Percentiles rank a stretch among this genome's conserved stretches.
Conservation (phyloP, 2,329 filamentous ascomycete genomes). For the Fusarium scirpi region DNA sequence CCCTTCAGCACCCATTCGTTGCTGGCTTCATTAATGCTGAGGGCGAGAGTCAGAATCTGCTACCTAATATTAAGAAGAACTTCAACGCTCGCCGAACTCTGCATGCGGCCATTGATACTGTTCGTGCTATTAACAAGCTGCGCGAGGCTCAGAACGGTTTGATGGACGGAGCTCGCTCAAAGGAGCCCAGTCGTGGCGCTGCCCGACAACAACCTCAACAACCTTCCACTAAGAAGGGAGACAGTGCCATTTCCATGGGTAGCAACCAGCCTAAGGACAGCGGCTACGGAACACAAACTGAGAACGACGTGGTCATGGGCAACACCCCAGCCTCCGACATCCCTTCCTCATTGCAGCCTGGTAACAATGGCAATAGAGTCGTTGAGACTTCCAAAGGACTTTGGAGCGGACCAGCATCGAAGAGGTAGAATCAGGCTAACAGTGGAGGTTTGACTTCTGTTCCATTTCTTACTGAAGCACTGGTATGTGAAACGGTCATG, state of each 20-base stretch:
- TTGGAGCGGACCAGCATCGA: constrained; percentile 60
- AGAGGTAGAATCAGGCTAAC: constrained; percentile 38
- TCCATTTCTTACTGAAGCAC: background rate
- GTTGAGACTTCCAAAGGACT: constrained; percentile 74
- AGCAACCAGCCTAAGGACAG: constrained; percentile 57
- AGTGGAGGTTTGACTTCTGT: background rate
- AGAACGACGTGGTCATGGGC: constrained; percentile 59
- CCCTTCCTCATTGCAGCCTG: constrained; percentile 66
- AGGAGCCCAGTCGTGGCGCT: constrained; percentile 60
- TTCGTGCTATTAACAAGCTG: constrained; percentile 77
- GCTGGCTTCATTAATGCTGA: constrained; percentile 63
- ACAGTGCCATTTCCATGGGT: constrained; percentile 58
- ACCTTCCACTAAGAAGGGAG: constrained; percentile 54
- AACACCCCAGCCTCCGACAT: constrained; percentile 55
- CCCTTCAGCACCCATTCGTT: constrained; percentile 74
- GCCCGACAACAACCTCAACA: constrained; percentile 28
- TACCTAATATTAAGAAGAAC: constrained; percentile 79
- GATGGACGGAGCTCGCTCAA: constrained; percentile 70
- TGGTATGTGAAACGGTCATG: background rate
- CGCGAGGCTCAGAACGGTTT: constrained; percentile 71
- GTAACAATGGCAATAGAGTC: constrained; percentile 66
- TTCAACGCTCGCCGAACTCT: constrained; percentile 77
- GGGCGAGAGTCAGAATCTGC: constrained; percentile 68
- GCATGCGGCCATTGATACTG: constrained; percentile 77
- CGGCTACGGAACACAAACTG: constrained; percentile 60